Base-by-base conservation (phyloP, 176 grass and related monocot genomes). In the Oryza punctata region DNA sequence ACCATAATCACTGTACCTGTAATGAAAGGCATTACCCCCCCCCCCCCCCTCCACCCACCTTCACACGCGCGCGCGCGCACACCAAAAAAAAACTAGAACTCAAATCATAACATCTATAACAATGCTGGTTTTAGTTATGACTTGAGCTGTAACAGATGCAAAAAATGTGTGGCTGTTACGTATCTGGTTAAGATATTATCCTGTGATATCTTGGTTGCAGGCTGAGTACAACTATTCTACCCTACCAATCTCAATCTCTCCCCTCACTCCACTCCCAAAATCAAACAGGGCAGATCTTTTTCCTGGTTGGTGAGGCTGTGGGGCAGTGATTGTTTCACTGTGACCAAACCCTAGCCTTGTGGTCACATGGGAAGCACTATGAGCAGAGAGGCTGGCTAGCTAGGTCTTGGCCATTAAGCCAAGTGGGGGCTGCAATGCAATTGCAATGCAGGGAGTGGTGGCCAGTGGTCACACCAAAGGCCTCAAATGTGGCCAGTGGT, bases 401-500 rank as follows among this genome's bases (percentile, higher is more conserved):
- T 75, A 69, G 67, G 57, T 61, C 57, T 65, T 65, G 88, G 83
- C 78, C 88, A 90, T 78, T 67, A 86, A 77, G 43, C 13, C 82
- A 85, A 86, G 88, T 90, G 88, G 83, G 83, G 41, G 57, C 57
- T 61, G n/a, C 67, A 72, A 49, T 27, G 40, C 70, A 47, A 15
- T 24, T 24, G 68, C 35, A 40, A 65, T 67, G 65, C 66, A 35
- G 12, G 83, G 44, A 86, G 81, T 75, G 68, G 88, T 86, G 79
- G 27, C 63, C 63, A 76, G 76, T 76, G 82, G 82, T 86, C 84
- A 78, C 83, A 78, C 66, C 73, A 60, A 78, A 43, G 66, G 45
- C 67, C 78, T 90, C 84, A 83, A 86, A 87, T 90, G 70, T 73
- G 79, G 88, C 67, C 73, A 78, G 68, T 74, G 79, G 84, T 69